Base-by-base conservation (phyloP, 2,329 filamentous ascomycete species). In the Penicillium brevicompactum region DNA sequence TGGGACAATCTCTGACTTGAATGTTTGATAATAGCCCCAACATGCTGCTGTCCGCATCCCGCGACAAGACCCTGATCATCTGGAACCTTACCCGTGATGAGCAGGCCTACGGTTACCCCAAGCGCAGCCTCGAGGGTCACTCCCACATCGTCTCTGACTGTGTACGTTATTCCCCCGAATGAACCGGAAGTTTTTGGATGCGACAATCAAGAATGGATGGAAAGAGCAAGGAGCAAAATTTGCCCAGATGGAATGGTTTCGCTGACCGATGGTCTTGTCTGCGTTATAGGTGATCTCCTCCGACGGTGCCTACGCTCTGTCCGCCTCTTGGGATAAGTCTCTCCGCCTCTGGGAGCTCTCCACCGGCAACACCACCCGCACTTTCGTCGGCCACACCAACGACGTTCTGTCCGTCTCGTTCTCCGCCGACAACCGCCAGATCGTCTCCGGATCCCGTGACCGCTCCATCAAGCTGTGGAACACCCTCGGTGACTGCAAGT, bases 91-190 rank as follows among this genome's bases (percentile, higher is more conserved):
- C 94, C 81, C 93, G 94, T 82, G 92, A 97, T 81, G 94, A 97
- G 84, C 87, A 88, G 78, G 89, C 91, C 78, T 99, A 97, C 86
- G 94, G 94, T 74, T 96, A 96, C 87, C 94, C 94, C 77, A 97
- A 99, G 88, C 89, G 94, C 83, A 95, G 91, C 77, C 92, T 99
- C 71, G 89, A 95, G 84, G 94, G 94, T 76, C 94, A 99, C 87
- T 97, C 92, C 67, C 94, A 99, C 89, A 99, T 99, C 80, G 92
- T 99, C 78, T 97, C 94, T 80, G 94, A 99, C 89, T 97, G 94
- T 84, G 94, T 96, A 94, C 74, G 91, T 90, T 76, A 64, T 57
- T 59, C 50, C 51, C 57, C 55, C 45, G 43, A 54, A 45, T 54
- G 53, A 50, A 57, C 32, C 27, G 49, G 47, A 51, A 57, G 46